These are phyloP conservation scores for Fistulifera solaris DNA, from an alignment of 108 stramenopile genomes.

Conservation along the genomic window DNA sequence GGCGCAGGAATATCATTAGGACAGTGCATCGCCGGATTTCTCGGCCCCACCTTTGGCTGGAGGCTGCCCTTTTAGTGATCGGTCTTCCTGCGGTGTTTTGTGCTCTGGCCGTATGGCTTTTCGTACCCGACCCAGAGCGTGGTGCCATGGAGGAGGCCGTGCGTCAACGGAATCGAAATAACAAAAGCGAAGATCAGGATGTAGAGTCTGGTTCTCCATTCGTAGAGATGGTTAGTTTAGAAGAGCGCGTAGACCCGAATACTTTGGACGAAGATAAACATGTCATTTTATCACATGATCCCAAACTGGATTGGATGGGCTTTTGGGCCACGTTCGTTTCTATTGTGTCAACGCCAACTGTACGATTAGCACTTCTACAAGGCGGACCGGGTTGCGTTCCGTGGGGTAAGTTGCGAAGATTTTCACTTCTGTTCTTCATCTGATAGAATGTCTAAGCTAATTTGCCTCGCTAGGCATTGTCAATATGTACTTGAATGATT, in stretches of 20 bases:
- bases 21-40: constrained; percentile 64
- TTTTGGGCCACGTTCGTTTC: background rate
- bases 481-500: constrained; percentile 81
- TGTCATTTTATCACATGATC: too few relatives aligned
- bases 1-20: constrained; percentile 63
- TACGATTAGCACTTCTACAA: constrained; percentile 58
- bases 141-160: constrained; percentile 51
- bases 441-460: too few relatives aligned
- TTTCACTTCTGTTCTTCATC: background rate
- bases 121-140: constrained; percentile 56
- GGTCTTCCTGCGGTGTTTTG: constrained; percentile 52
- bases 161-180: background rate
- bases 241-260: too few relatives aligned
- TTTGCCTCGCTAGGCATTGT: constrained; percentile 24
- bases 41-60: constrained; percentile 78
- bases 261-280: too few relatives aligned
- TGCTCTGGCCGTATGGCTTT: constrained; percentile 47
- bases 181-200: background rate
- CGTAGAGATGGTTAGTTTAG: background rate
- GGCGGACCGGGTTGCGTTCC: constrained; percentile 86
- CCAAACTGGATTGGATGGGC: too few relatives aligned
- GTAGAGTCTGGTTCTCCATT: background rate
- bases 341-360: constrained; percentile 47
- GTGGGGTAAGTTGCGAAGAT: constrained; percentile 31
- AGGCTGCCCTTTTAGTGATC: constrained; percentile 73